Evolutionary conservation across 495 filamentous ascomycete genomes (phyloP), one percentile per base, ranked within the genome.

Genomic region (Annulohypoxylon bovei): DNA sequence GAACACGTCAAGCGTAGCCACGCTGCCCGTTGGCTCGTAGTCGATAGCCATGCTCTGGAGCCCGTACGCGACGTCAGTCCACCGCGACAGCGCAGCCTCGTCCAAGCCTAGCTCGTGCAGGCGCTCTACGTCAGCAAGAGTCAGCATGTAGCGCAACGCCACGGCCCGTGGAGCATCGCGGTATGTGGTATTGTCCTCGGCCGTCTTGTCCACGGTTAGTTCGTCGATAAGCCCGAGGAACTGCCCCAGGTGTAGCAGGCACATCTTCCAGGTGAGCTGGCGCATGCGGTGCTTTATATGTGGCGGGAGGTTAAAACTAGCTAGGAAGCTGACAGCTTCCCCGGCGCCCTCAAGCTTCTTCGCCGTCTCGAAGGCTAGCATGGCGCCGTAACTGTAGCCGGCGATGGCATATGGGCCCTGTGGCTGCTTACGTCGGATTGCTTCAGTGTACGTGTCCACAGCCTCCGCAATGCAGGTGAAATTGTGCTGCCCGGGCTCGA

Each of bases 1-100:
- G 65, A 89, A 87, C 0, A 87, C 77, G 73, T 89, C 86, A 57
- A 89, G 6, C 47, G n/a, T n/a, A n/a, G n/a, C n/a, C n/a, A n/a
- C n/a, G n/a, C n/a, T n/a, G 1, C 85, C 84, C 0, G 6, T 6
- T 0, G 87, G 86, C 16, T 88, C 86, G 70, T 88, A 89, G 32
- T 86, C 77, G 14, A 71, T 68, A 0, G 81, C 82, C 27, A 84
- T 81, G n/a, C 65, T 74, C 68, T 86, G 85, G 57, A 87, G 49
- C 0, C 50, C 59, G n/a, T 74, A 77, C 9, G 84, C 80, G 1
- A 88, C 33, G 16, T 74, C 64, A 1, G 76, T 77, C 85, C 85
- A 87, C 4, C 70, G 76, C 12, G 60, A 56, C 12, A 83, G 65
- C 1, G 37, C 62, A 6, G 70, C 54, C 37, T 54, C 42, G 6